phyloP scores from a whole-genome alignment of 164 flowering plant genomes.

The Vitis rotundifolia region DNA sequence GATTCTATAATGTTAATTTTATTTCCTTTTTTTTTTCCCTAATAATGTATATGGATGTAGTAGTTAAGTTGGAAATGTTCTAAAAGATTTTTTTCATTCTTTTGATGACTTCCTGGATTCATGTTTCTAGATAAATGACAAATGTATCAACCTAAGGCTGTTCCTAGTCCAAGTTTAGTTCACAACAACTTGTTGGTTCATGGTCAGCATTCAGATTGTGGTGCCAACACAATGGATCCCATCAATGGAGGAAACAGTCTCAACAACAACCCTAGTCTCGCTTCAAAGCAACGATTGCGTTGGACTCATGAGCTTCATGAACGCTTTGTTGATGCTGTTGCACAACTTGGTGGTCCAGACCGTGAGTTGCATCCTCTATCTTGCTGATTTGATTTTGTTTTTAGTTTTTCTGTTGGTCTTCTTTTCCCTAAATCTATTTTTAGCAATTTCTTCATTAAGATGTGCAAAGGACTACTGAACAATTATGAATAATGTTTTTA shows the following conservation, averaged over 20 bases:
- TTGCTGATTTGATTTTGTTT: not conserved
- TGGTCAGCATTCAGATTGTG: conserved; percentile 38
- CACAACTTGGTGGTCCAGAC: conserved; percentile 96
- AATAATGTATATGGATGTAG: not conserved
- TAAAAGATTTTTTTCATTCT: not conserved
- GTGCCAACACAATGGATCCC: conserved; percentile 37
- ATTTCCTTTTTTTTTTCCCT: not conserved
- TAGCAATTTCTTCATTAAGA: not conserved
- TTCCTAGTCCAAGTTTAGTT: conserved; percentile 40
- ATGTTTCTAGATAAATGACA: conserved; percentile 27
- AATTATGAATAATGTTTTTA: not conserved
- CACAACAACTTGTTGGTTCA: conserved; percentile 28
- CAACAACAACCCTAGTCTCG: conserved; percentile 47
- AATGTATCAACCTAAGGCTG: conserved; percentile 38
- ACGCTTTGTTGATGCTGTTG: conserved; percentile 92
- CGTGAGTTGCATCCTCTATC: conserved; percentile 44
- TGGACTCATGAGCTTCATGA: conserved; percentile 97
- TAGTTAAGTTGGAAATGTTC: not conserved
- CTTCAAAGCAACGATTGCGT: conserved; percentile 84
- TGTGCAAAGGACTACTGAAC: no score
- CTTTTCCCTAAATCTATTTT: not conserved
- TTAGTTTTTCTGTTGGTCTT: not conserved
- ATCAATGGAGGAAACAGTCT: conserved; percentile 42
- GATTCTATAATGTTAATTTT: not conserved
- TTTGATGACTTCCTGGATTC: conserved; percentile 7